phyloP scores from a whole-genome alignment of 1,139 yeast species.

The Pichia sp. region DNA sequence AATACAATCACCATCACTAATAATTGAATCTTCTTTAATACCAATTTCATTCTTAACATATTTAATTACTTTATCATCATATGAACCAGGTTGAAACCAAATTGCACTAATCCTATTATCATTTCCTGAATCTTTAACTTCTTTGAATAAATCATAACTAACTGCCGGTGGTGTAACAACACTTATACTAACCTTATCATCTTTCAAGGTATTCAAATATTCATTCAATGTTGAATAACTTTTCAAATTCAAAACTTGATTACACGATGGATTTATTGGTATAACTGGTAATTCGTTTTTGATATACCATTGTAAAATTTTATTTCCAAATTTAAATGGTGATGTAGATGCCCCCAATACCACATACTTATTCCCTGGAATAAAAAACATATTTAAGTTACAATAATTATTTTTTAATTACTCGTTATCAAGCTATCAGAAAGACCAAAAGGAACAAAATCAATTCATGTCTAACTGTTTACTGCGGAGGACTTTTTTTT shows the following conservation, averaged over 20 bases:
- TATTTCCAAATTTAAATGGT: conserved; percentile 63
- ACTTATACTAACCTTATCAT: conserved; percentile 43
- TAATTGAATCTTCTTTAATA: conserved; percentile 33
- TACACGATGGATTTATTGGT: conserved; percentile 58
- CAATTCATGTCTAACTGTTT: too few species aligned
- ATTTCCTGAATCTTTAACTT: conserved; percentile 32
- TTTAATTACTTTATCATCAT: conserved; percentile 47
- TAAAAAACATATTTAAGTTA: conserved; percentile 11
- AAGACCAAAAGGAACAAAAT: too few species aligned
- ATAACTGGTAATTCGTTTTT: conserved; percentile 51
- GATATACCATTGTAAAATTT: conserved; percentile 64
- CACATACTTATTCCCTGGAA: conserved; percentile 34
- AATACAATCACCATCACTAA: conserved; percentile 63
- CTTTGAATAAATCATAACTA: conserved; percentile 43
- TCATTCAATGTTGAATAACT: conserved; percentile 36
- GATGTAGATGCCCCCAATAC: conserved; percentile 73
- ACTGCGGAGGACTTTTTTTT: too few species aligned
- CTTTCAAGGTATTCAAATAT: conserved; percentile 13
- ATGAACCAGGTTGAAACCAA: conserved; percentile 85
- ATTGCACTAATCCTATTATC: conserved; percentile 43
- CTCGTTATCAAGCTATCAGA: too few species aligned
- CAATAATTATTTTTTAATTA: too few species aligned
- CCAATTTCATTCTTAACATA: conserved; percentile 34
- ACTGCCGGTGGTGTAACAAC: conserved; percentile 72
- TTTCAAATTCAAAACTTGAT: conserved; percentile 40